A percentile compares a stretch with the other conserved stretches of the same genome.
These are phyloP conservation scores for Kwoniella sp. DNA, from an alignment of 768 basidiomycete genomes.

Conservation along the genomic window DNA sequence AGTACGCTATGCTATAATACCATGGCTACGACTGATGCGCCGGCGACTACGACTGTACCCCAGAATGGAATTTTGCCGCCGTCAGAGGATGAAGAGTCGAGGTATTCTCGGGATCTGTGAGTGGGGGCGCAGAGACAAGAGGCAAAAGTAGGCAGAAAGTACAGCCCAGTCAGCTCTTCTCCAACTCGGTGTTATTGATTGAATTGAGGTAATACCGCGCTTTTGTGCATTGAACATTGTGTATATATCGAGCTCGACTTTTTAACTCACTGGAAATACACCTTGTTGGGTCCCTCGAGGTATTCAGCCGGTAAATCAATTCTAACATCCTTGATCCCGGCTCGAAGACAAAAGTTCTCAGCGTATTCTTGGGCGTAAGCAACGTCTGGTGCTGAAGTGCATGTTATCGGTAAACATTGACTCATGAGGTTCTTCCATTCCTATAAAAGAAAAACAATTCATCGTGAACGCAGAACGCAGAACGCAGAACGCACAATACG, in stretches of 20 bases:
- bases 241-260: too few relatives aligned
- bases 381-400: constrained; percentile 38
- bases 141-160: too few relatives aligned
- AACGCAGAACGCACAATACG: too few relatives aligned
- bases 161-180: too few relatives aligned
- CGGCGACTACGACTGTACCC: not conserved
- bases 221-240: too few relatives aligned
- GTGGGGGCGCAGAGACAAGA: not conserved
- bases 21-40: not conserved
- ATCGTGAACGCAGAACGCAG: too few relatives aligned
- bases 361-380: constrained; percentile 45
- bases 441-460: not conserved
- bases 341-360: constrained; percentile 27
- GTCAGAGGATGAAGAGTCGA: not conserved
- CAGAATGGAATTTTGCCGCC: not conserved
- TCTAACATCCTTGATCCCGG: constrained; percentile 31
- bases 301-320: constrained; percentile 35
- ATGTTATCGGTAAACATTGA: constrained; percentile 26
- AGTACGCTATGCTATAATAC: not conserved
- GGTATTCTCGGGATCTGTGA: not conserved
- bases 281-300: constrained; percentile 14
- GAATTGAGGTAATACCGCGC: too few relatives aligned
- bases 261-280: constrained; percentile 40
- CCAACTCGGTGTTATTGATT: too few relatives aligned
- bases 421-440: constrained; percentile 23